Evolutionary conservation across 257 asterid species (phyloP).

Genomic region (Buddleja alternifolia): DNA sequence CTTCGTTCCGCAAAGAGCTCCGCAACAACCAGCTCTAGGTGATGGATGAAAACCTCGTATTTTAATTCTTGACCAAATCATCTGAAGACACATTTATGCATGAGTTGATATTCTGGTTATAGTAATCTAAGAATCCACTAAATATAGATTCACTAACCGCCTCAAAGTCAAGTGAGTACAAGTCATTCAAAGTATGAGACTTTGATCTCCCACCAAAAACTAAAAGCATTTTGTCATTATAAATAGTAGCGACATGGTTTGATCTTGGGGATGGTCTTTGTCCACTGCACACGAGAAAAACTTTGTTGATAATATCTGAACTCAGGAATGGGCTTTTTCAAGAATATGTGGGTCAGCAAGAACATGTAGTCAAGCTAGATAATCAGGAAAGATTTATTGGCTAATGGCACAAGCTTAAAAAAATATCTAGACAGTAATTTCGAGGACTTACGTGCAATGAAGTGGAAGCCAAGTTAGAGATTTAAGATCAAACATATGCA

Average conservation of each 20-base stretch:
- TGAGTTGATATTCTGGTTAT: slow-evolving; percentile 6
- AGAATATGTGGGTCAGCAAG: slow-evolving; percentile 11
- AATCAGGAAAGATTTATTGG: slow-evolving; percentile 8
- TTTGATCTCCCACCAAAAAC: slow-evolving; percentile 92
- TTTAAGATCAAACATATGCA: slow-evolving; percentile 95
- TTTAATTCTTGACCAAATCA: slow-evolving; percentile 94
- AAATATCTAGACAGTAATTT: neutral
- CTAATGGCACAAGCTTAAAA: neutral
- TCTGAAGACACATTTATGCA: slow-evolving; percentile 49
- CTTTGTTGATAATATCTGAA: slow-evolving; percentile 17
- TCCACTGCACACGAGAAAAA: slow-evolving; percentile 59
- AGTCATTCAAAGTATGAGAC: slow-evolving; percentile 88
- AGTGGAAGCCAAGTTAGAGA: slow-evolving; percentile 98
- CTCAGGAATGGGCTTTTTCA: slow-evolving; percentile 7
- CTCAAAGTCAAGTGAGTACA: slow-evolving; percentile 91
- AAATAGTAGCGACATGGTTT: slow-evolving; percentile 86
- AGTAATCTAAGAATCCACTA: slow-evolving; percentile 16
- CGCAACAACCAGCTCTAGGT: slow-evolving; percentile 97
- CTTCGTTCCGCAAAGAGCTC: slow-evolving; percentile 90
- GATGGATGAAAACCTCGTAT: slow-evolving; percentile 91
- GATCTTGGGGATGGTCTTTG: slow-evolving; percentile 91
- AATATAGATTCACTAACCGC: slow-evolving; percentile 59
- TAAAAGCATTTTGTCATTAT: slow-evolving; percentile 80
- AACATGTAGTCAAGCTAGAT: slow-evolving; percentile 8
- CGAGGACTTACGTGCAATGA: slow-evolving; percentile 84